Percentiles rank a stretch among this genome's conserved stretches.
These are phyloP conservation scores for Coemansia sp. DNA, from an alignment of 192 early-diverging fungal species.

Conservation along the genomic window DNA sequence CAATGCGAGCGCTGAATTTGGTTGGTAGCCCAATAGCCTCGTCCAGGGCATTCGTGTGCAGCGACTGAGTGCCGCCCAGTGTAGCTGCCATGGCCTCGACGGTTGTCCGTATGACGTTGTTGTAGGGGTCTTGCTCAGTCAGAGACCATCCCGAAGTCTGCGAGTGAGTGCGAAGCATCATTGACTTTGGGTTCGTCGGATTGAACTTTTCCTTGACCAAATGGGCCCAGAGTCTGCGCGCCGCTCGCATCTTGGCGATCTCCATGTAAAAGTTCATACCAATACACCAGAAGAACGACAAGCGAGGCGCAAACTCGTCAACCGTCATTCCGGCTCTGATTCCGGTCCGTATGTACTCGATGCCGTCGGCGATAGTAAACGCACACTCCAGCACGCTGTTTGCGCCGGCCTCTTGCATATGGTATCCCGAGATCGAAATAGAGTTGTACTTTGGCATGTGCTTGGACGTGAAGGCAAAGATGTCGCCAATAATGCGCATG, in stretches of 20 bases:
- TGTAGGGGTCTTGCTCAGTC: conserved; percentile 90
- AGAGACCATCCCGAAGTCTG: conserved; percentile 91
- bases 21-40: conserved; percentile 88
- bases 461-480: conserved; percentile 82
- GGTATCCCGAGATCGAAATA: conserved; percentile 93
- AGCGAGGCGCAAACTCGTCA: conserved; percentile 82
- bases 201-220: conserved; percentile 79
- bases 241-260: conserved; percentile 87
- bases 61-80: conserved; percentile 86
- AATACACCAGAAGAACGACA: conserved; percentile 91
- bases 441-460: conserved; percentile 95
- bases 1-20: conserved; percentile 80
- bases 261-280: conserved; percentile 98
- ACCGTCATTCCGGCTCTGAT: conserved; percentile 83
- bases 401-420: conserved; percentile 90
- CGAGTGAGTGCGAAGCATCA: conserved; percentile 85
- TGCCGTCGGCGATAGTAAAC: conserved; percentile 88
- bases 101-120: conserved; percentile 85
- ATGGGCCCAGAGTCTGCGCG: conserved; percentile 78
- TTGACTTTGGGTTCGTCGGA: conserved; percentile 75
- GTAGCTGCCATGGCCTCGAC: conserved; percentile 92
- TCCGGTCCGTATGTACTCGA: conserved; percentile 77
- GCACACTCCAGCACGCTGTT: conserved; percentile 85
- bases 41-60: conserved; percentile 90
- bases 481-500: conserved; percentile 88